A percentile compares a stretch with the other conserved stretches of the same genome.
phyloP scores from a whole-genome alignment of 495 filamentous ascomycete species.

The Achaetomiella virescens region DNA sequence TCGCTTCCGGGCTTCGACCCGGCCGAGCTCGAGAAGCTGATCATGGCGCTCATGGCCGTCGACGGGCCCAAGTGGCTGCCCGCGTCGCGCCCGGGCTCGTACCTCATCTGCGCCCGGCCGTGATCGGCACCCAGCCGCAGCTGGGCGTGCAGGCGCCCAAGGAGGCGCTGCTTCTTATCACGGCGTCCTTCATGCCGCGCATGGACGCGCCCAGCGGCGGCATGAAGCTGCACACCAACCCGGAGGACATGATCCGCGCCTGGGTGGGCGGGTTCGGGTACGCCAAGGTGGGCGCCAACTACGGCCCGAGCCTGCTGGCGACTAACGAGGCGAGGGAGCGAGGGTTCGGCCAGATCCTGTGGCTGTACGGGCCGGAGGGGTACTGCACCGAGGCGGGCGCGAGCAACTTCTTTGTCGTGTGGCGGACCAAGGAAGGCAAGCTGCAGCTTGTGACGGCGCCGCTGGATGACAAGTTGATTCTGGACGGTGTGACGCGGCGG shows the following conservation, averaged over 20 bases:
- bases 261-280: constrained; percentile 92
- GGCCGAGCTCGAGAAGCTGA: constrained; percentile 64
- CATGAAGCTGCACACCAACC: constrained; percentile 70
- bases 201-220: constrained; percentile 51
- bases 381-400: constrained; percentile 89
- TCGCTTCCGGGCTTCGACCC: constrained; percentile 71
- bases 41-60: constrained; percentile 60
- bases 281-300: constrained; percentile 89
- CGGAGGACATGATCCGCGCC: constrained; percentile 72
- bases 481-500: constrained; percentile 76
- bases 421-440: constrained; percentile 60
- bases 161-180: constrained; percentile 79
- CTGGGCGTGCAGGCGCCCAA: constrained; percentile 77
- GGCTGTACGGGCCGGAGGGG: constrained; percentile 71
- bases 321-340: constrained; percentile 61
- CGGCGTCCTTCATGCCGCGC: constrained; percentile 65
- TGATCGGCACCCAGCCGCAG: constrained; percentile 73
- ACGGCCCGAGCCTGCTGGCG: constrained; percentile 72
- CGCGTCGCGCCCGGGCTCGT: constrained; percentile 54
- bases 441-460: constrained; percentile 77
- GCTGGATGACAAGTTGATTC: constrained; percentile 71
- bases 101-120: constrained; percentile 76
- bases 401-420: constrained; percentile 85
- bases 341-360: constrained; percentile 86
- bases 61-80: constrained; percentile 80